These are phyloP conservation scores for Fraxinus excelsior DNA, from an alignment of 257 asterid genomes.

Conservation along the genomic window DNA sequence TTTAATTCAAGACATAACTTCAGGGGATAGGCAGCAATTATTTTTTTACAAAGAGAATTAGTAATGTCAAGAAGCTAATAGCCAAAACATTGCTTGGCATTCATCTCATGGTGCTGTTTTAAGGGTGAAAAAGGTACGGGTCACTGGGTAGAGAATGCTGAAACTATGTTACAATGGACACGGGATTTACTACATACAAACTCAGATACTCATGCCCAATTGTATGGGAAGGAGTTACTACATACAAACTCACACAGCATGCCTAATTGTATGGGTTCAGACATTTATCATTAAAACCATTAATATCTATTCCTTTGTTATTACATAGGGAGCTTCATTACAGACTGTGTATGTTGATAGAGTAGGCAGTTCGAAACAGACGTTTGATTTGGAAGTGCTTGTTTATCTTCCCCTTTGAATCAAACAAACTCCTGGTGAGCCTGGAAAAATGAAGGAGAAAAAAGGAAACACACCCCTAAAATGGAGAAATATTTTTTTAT, in stretches of 20 bases:
- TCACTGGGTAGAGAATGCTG: slow-evolving; percentile 1
- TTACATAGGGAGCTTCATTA: neutral
- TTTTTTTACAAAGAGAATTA: neutral
- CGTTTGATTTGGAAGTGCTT: neutral
- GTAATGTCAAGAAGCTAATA: neutral
- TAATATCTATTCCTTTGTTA: neutral
- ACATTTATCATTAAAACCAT: neutral
- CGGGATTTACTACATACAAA: neutral
- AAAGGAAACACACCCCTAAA: neutral
- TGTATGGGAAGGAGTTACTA: neutral
- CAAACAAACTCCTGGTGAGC: neutral
- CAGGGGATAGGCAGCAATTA: neutral
- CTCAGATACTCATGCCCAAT: neutral
- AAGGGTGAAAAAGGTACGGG: neutral
- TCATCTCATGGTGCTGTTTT: neutral
- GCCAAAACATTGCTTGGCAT: neutral
- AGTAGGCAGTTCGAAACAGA: neutral
- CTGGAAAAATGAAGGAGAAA: neutral
- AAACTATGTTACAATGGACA: neutral
- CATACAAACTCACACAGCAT: neutral
- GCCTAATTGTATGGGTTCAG: neutral
- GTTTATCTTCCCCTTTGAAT: neutral
- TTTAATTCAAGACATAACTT: neutral
- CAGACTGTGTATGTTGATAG: neutral
- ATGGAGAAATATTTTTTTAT: neutral